Conservation (phyloP, 306 rosid species). For the Quillaja saponaria region DNA sequence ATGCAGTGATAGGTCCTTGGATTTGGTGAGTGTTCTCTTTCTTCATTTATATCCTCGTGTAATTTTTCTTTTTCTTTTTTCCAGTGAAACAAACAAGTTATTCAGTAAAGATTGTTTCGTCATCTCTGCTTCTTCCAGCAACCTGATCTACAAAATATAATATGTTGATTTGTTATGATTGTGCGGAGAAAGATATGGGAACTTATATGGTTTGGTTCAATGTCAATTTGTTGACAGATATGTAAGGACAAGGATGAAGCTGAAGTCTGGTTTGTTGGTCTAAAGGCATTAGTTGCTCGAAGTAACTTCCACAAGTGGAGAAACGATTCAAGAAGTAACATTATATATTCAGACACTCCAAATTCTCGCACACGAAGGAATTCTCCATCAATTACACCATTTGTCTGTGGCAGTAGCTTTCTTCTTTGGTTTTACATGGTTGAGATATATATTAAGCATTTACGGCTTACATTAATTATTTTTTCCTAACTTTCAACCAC, state of each 20-base stretch:
- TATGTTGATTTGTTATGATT: conserved; percentile 20
- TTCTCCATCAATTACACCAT: conserved; percentile 65
- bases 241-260: conserved; percentile 99
- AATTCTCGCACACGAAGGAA: conserved; percentile 52
- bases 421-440: conserved; percentile 28
- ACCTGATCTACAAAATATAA: conserved; percentile 25
- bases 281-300: conserved; percentile 72
- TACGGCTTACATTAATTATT: conserved; percentile 17
- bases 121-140: conserved; percentile 13
- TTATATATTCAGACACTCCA: conserved; percentile 56
- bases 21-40: conserved; percentile 74
- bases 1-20: conserved; percentile 78
- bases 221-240: conserved; percentile 54
- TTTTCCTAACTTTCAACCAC: conserved; percentile 29
- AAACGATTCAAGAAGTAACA: conserved; percentile 53
- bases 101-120: conserved; percentile 19
- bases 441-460: conserved; percentile 27
- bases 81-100: conserved; percentile 15
- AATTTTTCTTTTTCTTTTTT: conserved; percentile 18
- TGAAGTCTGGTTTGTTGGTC: conserved; percentile 95
- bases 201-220: neutral
- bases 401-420: conserved; percentile 49
- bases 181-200: conserved; percentile 11
- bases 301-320: conserved; percentile 57
- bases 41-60: neutral